A percentile compares a stretch with the other conserved stretches of the same genome.
phyloP scores from a whole-genome alignment of 1,284 basidiomycete species.

The Phenoliferia sp. region DNA sequence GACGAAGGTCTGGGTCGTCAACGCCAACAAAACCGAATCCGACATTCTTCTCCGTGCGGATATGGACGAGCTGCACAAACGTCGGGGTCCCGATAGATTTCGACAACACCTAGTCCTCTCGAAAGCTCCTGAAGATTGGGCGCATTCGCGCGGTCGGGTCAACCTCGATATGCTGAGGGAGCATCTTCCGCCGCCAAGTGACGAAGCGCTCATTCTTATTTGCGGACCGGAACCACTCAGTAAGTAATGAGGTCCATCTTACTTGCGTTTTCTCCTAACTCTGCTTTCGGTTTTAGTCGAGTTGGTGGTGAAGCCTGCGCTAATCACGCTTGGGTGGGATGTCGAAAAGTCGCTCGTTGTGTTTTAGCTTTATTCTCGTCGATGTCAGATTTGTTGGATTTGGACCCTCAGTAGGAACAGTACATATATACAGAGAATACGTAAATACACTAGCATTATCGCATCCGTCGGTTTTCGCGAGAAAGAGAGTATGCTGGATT shows the following conservation, averaged over 20 bases:
- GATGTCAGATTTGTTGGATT: neutral
- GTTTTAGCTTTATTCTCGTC: constrained; percentile 14
- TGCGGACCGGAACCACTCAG: constrained; percentile 54
- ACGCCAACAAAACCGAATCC: constrained; percentile 52
- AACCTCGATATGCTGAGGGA: constrained; percentile 45
- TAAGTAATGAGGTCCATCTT: neutral
- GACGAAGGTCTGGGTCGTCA: constrained; percentile 53
- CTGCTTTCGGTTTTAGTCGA: constrained; percentile 27
- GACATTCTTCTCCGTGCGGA: constrained; percentile 56
- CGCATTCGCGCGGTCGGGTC: constrained; percentile 49
- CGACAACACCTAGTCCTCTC: constrained; percentile 52
- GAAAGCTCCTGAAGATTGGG: constrained; percentile 45
- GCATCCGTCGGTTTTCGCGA: neutral
- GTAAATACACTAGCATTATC: neutral
- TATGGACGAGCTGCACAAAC: constrained; percentile 48
- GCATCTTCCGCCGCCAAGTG: constrained; percentile 46
- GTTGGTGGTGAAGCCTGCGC: constrained; percentile 32
- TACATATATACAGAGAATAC: too few species aligned
- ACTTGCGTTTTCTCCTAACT: neutral
- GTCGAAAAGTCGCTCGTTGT: constrained; percentile 13
- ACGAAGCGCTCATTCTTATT: constrained; percentile 47
- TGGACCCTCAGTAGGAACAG: neutral
- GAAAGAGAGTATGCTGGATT: neutral
- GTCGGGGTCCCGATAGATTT: constrained; percentile 45
- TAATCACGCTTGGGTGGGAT: constrained; percentile 25